Evolutionary conservation across 257 asterid genomes (phyloP).

Genomic region (Lavandula angustifolia): DNA sequence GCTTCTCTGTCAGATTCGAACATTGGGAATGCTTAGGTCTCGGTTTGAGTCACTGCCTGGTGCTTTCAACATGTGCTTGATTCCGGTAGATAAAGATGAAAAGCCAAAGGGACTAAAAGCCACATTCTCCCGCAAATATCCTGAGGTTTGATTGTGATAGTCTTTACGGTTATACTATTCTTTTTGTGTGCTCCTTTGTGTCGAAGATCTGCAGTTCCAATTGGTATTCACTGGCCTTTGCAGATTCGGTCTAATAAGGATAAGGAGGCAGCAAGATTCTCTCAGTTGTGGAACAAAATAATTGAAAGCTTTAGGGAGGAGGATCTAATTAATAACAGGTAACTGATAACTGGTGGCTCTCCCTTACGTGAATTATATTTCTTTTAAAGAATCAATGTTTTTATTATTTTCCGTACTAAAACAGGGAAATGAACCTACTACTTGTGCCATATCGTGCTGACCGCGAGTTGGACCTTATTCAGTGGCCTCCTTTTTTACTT

Average conservation of each 20-base stretch:
- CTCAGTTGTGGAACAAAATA: constrained; percentile 98
- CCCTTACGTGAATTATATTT: constrained; percentile 9
- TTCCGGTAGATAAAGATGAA: constrained; percentile 68
- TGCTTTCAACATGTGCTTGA: constrained; percentile 80
- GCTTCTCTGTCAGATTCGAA: constrained; percentile 70
- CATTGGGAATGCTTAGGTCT: constrained; percentile 91
- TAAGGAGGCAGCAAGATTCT: constrained; percentile 82
- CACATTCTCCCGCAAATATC: constrained; percentile 69
- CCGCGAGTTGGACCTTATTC: constrained; percentile 83
- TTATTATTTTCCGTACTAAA: constrained; percentile 3
- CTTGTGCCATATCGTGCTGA: constrained; percentile 96
- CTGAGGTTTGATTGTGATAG: constrained; percentile 54
- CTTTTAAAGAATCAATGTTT: not conserved
- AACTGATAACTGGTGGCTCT: constrained; percentile 10
- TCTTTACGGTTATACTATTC: constrained; percentile 5
- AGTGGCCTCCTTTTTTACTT: constrained; percentile 98
- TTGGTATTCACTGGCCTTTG: constrained; percentile 33
- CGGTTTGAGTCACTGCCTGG: constrained; percentile 88
- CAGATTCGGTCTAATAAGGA: constrained; percentile 78
- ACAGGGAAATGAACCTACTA: constrained; percentile 86
- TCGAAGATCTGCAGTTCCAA: constrained; percentile 22
- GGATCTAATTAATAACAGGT: constrained; percentile 87
- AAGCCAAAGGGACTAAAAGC: constrained; percentile 79
- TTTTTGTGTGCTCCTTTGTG: constrained; percentile 23
- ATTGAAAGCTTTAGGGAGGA: constrained; percentile 96